phyloP scores from a whole-genome alignment of 257 asterid species.

The Penstemon davidsonii region DNA sequence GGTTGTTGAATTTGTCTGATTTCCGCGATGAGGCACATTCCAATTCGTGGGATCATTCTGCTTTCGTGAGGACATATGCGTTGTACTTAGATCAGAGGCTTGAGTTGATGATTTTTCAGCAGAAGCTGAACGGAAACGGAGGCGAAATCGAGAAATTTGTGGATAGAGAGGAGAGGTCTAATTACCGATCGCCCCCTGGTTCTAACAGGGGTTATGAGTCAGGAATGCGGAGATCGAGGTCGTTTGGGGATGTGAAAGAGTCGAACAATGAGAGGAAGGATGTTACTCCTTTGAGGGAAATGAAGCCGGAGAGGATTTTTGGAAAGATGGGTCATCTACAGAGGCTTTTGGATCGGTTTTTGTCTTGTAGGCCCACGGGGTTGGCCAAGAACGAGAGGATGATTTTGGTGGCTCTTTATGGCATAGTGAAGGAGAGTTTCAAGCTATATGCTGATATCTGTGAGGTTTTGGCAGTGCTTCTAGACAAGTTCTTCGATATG shows the following conservation, averaged over 20 bases:
- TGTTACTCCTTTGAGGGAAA: slow-evolving; percentile 68
- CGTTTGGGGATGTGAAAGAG: slow-evolving; percentile 67
- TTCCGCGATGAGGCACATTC: slow-evolving; percentile 87
- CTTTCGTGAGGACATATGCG: slow-evolving; percentile 67
- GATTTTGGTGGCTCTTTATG: slow-evolving; percentile 66
- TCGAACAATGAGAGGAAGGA: slow-evolving; percentile 47
- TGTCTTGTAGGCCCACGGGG: slow-evolving; percentile 70
- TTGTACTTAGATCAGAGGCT: slow-evolving; percentile 71
- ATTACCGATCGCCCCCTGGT: slow-evolving; percentile 50
- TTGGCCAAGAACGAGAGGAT: slow-evolving; percentile 74
- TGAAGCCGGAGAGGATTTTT: slow-evolving; percentile 63
- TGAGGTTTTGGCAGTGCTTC: slow-evolving; percentile 68
- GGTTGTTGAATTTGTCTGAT: slow-evolving; percentile 67
- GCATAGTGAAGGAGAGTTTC: slow-evolving; percentile 66
- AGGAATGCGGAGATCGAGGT: slow-evolving; percentile 69
- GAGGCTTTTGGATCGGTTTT: slow-evolving; percentile 68
- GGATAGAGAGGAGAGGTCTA: slow-evolving; percentile 43
- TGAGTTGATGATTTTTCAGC: slow-evolving; percentile 58
- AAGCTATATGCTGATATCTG: slow-evolving; percentile 76
- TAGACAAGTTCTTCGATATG: slow-evolving; percentile 79
- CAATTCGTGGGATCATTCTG: slow-evolving; percentile 73
- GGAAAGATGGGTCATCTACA: slow-evolving; percentile 80
- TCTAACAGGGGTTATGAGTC: slow-evolving; percentile 50
- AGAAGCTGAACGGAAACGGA: slow-evolving; percentile 45
- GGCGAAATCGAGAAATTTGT: slow-evolving; percentile 42